A percentile compares a stretch with the other conserved stretches of the same genome.
Evolutionary conservation across 768 basidiomycete genomes (phyloP).

Genomic region (Boletus speciosus): DNA sequence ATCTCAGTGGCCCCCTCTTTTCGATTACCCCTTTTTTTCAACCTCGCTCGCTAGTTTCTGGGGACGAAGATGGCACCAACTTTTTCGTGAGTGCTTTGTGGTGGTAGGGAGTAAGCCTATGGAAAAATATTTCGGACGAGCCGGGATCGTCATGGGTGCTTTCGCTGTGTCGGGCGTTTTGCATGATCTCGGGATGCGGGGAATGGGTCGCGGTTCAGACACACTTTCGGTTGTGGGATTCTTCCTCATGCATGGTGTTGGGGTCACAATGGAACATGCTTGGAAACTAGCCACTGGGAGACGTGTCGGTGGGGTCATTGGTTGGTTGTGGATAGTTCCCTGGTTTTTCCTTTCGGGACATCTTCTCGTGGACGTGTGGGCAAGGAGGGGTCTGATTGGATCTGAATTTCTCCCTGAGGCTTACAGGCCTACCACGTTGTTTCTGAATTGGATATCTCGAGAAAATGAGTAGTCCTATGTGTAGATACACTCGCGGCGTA

Average conservation of each 20-base stretch:
- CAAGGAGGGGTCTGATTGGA: conserved; percentile 18
- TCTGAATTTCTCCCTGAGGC: conserved; percentile 9
- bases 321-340: conserved; percentile 48
- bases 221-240: conserved; percentile 42
- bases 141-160: conserved; percentile 50
- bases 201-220: conserved; percentile 53
- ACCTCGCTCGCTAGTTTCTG: conserved; percentile 63
- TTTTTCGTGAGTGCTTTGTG: conserved; percentile 58
- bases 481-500: background rate
- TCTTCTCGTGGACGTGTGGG: conserved; percentile 45
- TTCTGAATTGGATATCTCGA: conserved; percentile 11
- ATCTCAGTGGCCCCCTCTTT: conserved; percentile 61
- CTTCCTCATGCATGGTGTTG: conserved; percentile 57
- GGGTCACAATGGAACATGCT: conserved; percentile 45
- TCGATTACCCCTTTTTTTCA: conserved; percentile 52
- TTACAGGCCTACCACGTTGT: conserved; percentile 19
- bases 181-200: conserved; percentile 57
- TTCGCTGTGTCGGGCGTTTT: conserved; percentile 60
- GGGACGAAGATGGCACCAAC: conserved; percentile 66
- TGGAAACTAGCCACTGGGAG: conserved; percentile 45
- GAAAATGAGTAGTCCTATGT: background rate
- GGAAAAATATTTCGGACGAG: conserved; percentile 41
- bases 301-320: conserved; percentile 45
- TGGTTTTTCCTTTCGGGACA: conserved; percentile 51
- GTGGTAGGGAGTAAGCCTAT: conserved; percentile 47